Evolutionary conservation across 208 protist genomes (phyloP), one percentile per base, ranked within the genome.

Genomic region (Leishmania arabica): DNA sequence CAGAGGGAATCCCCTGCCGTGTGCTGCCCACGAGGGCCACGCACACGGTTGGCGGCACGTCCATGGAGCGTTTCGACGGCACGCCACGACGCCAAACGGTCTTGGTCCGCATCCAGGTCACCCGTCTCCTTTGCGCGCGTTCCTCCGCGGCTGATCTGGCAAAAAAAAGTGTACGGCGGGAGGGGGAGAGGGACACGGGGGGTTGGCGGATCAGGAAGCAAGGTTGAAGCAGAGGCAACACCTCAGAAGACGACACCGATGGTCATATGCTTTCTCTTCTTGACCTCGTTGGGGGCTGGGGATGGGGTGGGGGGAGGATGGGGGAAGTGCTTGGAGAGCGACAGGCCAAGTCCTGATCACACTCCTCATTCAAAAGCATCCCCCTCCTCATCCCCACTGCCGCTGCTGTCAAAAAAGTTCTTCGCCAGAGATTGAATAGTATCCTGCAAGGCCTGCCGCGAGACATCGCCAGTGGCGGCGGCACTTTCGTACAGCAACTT

Each of bases 401-500:
- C 47, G 66, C 45, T 34, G 54, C 45, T 74, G 60, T 66, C 82
- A 6, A n/a, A 40, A 47, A 90, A 95, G 69, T 84, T 83, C 53
- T 84, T 68, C 53, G 88, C 71, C n/a, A 95, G 85, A 37, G 83
- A 47, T 40, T 85, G 78, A 31, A 93, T 69, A 0, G 72, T 68
- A n/a, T 88, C 83, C 45, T 89, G 86, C 75, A 95, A 84, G 37
- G 86, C 80, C 47, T 77, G 75, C 53, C 85, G 73, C 31, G 82
- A 85, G 19, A 92, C 91, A 40, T 95, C 81, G 9, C 77, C 80
- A n/a, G 86, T 90, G 1, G 85, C 72, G 42, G 71, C 13, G 45
- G 68, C 58, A 51, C 71, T 73, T 49, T 95, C 91, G 71, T 91
- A 95, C 17, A 95, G 75, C 75, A 95, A 80, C 45, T 85, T 85